Evolutionary conservation across 768 basidiomycete species (phyloP), one percentile per base, ranked within the genome.

Genomic region (Trametes maxima): DNA sequence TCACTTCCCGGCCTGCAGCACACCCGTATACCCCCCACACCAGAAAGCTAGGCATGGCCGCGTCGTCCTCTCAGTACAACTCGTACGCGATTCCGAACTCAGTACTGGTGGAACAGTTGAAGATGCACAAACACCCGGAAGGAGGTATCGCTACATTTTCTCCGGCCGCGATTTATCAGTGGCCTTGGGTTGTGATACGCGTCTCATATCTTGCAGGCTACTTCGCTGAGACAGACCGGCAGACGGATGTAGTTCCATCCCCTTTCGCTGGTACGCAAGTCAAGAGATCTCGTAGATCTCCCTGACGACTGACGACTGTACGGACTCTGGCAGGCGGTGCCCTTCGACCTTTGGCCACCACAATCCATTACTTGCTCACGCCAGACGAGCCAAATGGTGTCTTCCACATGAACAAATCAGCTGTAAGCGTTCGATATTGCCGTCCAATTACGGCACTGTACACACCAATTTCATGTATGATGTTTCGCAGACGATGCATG

Each of bases 281-380:
- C 5, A 19, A 8, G n/a, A 21, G 17, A 24, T n/a, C 33, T 42
- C 51, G 51, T n/a, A n/a, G n/a, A 10, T 3, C 50, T 2, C 37
- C 4, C 13, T 17, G 13, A 19, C 16, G 24, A 13, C 24, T 47
- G 17, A 24, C 6, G 5, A 25, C 2, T 47, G 22, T 24, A 14
- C 24, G 22, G 10, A 33, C 28, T 33, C n/a, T 17, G 21, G 11
- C 46, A 75, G 77, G 62, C 14, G 65, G 68, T 19, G 65, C 70
- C 33, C 60, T 60, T 12, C 72, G 78, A 4, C 66, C 73, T 12
- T 67, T 82, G 16, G 76, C 76, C 22, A 82, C 80, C 0, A 71
- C 78, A 22, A 82, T 83, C 42, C 80, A 79, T 72, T 85, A 82
- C 65, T 70, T 85, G 19, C 73, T 83, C 21, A 77, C 75, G 8